phyloP scores from a whole-genome alignment of 169 alveolate species.

The Plasmodium gaboni region DNA sequence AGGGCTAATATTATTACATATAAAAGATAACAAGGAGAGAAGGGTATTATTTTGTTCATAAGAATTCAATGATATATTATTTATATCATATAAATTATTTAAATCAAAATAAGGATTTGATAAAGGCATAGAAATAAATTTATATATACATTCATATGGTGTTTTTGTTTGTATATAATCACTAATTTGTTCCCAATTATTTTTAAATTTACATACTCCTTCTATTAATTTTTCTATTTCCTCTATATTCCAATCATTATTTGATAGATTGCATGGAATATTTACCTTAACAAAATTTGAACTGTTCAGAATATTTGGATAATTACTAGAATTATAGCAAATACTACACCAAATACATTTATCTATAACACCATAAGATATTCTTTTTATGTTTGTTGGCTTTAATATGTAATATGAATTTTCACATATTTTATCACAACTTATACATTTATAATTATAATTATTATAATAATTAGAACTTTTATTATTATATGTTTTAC shows the following conservation, averaged over 20 bases:
- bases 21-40: slow-evolving; percentile 50
- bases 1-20: slow-evolving; percentile 68
- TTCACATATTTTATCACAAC: slow-evolving; percentile 40
- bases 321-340: slow-evolving; percentile 36
- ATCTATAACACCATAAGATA: slow-evolving; percentile 59
- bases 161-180: slow-evolving; percentile 31
- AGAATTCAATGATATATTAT: slow-evolving; percentile 23
- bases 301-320: slow-evolving; percentile 54
- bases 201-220: slow-evolving; percentile 44
- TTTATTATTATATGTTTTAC: background rate
- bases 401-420: slow-evolving; percentile 41
- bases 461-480: background rate
- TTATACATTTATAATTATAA: slow-evolving; percentile 34
- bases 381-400: slow-evolving; percentile 53
- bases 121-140: slow-evolving; percentile 66
- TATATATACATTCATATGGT: slow-evolving; percentile 63
- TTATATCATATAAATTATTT: slow-evolving; percentile 31
- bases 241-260: slow-evolving; percentile 29
- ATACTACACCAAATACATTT: slow-evolving; percentile 62
- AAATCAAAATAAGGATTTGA: slow-evolving; percentile 62
- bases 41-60: slow-evolving; percentile 64
- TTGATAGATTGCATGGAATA: slow-evolving; percentile 15
- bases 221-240: slow-evolving; percentile 62
- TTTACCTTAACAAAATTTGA: slow-evolving; percentile 64
- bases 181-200: slow-evolving; percentile 62